These are phyloP conservation scores for Lentinula novae-zelandiae DNA, from an alignment of 1,284 basidiomycete species.

Conservation along the genomic window DNA sequence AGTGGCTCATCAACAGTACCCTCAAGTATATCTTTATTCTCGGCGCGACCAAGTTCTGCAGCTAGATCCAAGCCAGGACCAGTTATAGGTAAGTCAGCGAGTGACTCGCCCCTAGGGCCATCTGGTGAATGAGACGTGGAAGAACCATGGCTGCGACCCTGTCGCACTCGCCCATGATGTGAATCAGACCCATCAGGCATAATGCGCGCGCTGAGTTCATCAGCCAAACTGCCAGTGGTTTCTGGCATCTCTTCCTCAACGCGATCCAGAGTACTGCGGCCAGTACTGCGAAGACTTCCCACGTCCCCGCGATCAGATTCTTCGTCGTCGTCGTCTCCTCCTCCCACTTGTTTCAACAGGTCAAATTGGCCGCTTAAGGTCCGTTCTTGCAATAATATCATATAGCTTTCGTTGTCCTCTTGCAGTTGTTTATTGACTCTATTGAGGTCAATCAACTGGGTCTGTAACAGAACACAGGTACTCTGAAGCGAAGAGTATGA, in stretches of 20 bases:
- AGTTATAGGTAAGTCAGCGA: conserved; percentile 77
- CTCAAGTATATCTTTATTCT: conserved; percentile 72
- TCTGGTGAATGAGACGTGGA: conserved; percentile 45
- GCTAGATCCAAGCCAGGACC: conserved; percentile 87
- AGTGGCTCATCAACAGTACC: conserved; percentile 45
- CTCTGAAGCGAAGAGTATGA: conserved; percentile 77
- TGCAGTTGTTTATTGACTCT: conserved; percentile 78
- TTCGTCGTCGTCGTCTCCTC: conserved; percentile 51
- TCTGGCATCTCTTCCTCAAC: conserved; percentile 49
- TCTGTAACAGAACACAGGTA: conserved; percentile 71
- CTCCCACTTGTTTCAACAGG: conserved; percentile 63
- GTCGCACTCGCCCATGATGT: conserved; percentile 34
- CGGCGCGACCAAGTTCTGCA: conserved; percentile 84
- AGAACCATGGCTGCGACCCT: conserved; percentile 49
- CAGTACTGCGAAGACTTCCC: conserved; percentile 55
- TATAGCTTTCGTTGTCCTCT: conserved; percentile 94
- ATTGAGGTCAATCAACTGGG: conserved; percentile 73
- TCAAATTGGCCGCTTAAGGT: conserved; percentile 86
- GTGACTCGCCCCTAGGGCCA: conserved; percentile 61
- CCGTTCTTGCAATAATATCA: conserved; percentile 84
- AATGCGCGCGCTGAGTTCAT: conserved; percentile 33
- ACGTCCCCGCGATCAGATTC: conserved; percentile 36
- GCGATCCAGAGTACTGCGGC: conserved; percentile 50
- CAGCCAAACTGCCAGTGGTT: conserved; percentile 29
- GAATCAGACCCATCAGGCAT: conserved; percentile 36